phyloP scores from a whole-genome alignment of 768 basidiomycete species.

The Mycena galopus region DNA sequence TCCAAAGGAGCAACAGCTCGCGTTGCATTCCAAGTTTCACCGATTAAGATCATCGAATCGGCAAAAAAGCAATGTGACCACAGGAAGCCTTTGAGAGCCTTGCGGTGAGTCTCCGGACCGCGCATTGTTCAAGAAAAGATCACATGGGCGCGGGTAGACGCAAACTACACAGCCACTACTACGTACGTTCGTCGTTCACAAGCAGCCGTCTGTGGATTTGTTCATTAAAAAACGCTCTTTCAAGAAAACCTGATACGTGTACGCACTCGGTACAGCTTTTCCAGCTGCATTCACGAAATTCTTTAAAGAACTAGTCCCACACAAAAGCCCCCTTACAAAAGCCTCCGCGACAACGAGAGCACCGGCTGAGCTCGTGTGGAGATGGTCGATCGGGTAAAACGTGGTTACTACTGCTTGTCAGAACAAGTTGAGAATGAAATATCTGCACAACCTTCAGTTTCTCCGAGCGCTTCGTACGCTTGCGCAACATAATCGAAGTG shows the following conservation, averaged over 20 bases:
- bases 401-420: slow-evolving; percentile 28
- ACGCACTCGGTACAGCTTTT: slow-evolving; percentile 29
- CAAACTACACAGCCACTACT: background rate
- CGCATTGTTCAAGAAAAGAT: background rate
- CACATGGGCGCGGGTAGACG: slow-evolving; percentile 16
- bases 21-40: slow-evolving; percentile 3
- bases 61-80: slow-evolving; percentile 19
- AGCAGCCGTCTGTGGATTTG: slow-evolving; percentile 26
- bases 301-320: slow-evolving; percentile 43
- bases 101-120: background rate
- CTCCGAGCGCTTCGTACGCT: slow-evolving; percentile 47
- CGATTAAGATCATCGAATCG: background rate
- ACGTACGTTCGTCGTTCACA: slow-evolving; percentile 9
- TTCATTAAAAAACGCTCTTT: background rate
- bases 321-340: slow-evolving; percentile 50
- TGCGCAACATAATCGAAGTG: slow-evolving; percentile 49
- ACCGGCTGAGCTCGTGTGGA: slow-evolving; percentile 49
- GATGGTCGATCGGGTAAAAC: slow-evolving; percentile 53
- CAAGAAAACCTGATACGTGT: background rate
- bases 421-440: background rate
- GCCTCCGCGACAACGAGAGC: slow-evolving; percentile 52
- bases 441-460: slow-evolving; percentile 21
- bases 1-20: background rate
- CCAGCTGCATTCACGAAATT: slow-evolving; percentile 41
- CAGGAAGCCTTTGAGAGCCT: background rate